A percentile compares a stretch with the other conserved stretches of the same genome.
phyloP scores from a whole-genome alignment of 495 filamentous ascomycete species.

The Usnea hakonensis region DNA sequence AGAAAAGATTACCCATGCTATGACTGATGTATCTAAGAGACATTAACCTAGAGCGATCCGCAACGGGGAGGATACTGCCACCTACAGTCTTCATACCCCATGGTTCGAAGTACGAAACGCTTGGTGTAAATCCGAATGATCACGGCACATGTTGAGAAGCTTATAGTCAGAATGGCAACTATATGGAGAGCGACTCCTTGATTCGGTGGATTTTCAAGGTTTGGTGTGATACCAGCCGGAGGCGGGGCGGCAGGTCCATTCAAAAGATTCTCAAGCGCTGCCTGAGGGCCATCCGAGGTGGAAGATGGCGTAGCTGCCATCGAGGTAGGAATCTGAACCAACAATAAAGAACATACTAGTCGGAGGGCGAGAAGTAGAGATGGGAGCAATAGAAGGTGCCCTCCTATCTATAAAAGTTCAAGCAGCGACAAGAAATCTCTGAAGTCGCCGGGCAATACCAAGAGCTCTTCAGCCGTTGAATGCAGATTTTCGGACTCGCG shows the following conservation, averaged over 20 bases:
- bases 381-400: background rate
- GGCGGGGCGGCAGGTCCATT: background rate
- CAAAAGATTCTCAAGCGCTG: background rate
- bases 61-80: background rate
- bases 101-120: background rate
- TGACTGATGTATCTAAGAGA: background rate
- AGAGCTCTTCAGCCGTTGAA: background rate
- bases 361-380: background rate
- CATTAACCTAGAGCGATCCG: background rate
- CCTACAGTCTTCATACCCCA: conserved; percentile 9
- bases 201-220: background rate
- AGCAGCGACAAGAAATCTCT: background rate
- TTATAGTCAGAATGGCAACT: background rate
- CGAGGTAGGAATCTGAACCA: background rate
- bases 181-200: background rate
- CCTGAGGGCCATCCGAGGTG: background rate
- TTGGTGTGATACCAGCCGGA: background rate
- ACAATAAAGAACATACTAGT: background rate
- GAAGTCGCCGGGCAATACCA: background rate
- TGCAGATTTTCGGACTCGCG: too few relatives aligned
- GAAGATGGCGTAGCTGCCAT: background rate
- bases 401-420: background rate
- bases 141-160: background rate
- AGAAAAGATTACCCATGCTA: background rate
- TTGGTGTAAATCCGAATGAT: conserved; percentile 11